These are phyloP conservation scores for Buxus sempervirens DNA, from an alignment of 164 flowering plant genomes.

Conservation along the genomic window DNA sequence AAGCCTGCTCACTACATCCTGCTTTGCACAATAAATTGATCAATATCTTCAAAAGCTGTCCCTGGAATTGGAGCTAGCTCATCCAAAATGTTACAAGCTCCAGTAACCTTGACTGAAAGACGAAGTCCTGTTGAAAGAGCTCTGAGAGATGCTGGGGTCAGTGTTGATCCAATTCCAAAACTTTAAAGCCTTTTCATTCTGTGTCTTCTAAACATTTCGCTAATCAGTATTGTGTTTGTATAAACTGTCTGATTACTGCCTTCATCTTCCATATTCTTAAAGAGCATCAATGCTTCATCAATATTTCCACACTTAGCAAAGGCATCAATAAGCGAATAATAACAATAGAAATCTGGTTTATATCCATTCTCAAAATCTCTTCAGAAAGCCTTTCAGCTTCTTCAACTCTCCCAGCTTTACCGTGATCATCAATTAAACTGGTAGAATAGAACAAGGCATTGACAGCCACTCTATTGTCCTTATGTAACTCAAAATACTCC, in stretches of 20 bases:
- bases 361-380: slow-evolving; percentile 76
- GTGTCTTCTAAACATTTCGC: slow-evolving; percentile 66
- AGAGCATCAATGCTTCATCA: slow-evolving; percentile 68
- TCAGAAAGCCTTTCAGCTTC: slow-evolving; percentile 80
- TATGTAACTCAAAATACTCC: slow-evolving; percentile 52
- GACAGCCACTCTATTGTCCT: slow-evolving; percentile 36
- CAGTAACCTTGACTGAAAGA: slow-evolving; percentile 78
- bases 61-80: slow-evolving; percentile 65
- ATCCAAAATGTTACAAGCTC: slow-evolving; percentile 80
- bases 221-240: slow-evolving; percentile 83
- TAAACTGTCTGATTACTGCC: slow-evolving; percentile 90
- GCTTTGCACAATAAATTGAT: slow-evolving; percentile 76
- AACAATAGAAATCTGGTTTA: slow-evolving; percentile 81
- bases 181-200: slow-evolving; percentile 83
- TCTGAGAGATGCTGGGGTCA: slow-evolving; percentile 80
- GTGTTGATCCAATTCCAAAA: slow-evolving; percentile 92
- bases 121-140: slow-evolving; percentile 89
- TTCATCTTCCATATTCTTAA: slow-evolving; percentile 72
- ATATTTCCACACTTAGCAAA: slow-evolving; percentile 57
- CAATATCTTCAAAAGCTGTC: slow-evolving; percentile 87
- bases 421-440: slow-evolving; percentile 84
- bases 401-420: slow-evolving; percentile 74
- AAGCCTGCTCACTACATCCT: slow-evolving; percentile 78
- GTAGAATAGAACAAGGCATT: slow-evolving; percentile 70
- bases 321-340: slow-evolving; percentile 83